Conservation (phyloP, 208 protist species). For the Zelonia costaricensis region DNA sequence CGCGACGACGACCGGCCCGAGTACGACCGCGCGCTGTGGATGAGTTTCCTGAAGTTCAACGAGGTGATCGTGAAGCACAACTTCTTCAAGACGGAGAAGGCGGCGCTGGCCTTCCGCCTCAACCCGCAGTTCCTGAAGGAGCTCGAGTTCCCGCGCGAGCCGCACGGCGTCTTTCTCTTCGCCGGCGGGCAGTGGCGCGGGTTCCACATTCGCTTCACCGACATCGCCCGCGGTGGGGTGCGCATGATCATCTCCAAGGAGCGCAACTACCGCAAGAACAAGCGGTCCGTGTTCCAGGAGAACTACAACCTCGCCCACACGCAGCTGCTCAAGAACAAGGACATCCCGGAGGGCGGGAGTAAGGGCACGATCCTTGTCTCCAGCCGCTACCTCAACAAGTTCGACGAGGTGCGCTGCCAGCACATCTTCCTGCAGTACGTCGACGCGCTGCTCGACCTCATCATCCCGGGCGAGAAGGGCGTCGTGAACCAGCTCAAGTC, state of each 20-base stretch:
- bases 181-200: constrained; percentile 94
- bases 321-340: constrained; percentile 97
- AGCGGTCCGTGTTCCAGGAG: constrained; percentile 93
- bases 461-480: constrained; percentile 73
- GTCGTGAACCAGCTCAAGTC: constrained; percentile 83
- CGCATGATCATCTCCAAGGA: constrained; percentile 95
- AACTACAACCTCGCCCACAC: constrained; percentile 97
- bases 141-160: constrained; percentile 79
- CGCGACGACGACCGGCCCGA: constrained; percentile 68
- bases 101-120: constrained; percentile 92
- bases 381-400: constrained; percentile 71
- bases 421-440: constrained; percentile 95
- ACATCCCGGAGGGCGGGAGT: constrained; percentile 96
- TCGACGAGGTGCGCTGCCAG: constrained; percentile 65
- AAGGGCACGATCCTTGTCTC: constrained; percentile 95
- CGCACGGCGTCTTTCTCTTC: constrained; percentile 94
- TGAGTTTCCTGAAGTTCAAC: constrained; percentile 92
- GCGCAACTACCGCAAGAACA: constrained; percentile 88
- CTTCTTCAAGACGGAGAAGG: constrained; percentile 95
- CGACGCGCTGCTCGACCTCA: constrained; percentile 92
- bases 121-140: constrained; percentile 78
- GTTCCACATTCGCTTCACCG: constrained; percentile 96
- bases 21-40: constrained; percentile 84
- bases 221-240: constrained; percentile 96
- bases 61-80: constrained; percentile 94